phyloP scores from a whole-genome alignment of 768 basidiomycete species.

The Pleurotus salmoneostramineus region DNA sequence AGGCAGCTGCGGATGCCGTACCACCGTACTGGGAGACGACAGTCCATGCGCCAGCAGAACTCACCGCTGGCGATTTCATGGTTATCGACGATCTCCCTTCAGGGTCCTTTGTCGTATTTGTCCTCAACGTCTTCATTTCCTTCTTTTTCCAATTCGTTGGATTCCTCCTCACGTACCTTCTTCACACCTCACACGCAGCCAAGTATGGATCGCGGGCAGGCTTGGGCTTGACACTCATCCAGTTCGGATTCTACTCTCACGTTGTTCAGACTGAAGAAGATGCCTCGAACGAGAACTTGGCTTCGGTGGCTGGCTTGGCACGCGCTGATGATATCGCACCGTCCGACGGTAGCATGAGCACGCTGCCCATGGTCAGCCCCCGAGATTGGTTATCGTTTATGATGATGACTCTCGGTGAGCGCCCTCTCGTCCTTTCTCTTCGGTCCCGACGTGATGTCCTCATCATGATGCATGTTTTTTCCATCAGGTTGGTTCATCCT shows the following conservation, averaged over 20 bases:
- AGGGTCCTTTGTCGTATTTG: conserved; percentile 71
- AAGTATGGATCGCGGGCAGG: conserved; percentile 93
- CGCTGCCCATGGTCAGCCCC: conserved; percentile 39
- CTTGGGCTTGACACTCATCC: conserved; percentile 92
- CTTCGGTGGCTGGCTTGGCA: conserved; percentile 5
- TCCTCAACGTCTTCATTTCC: conserved; percentile 78
- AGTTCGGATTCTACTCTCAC: conserved; percentile 81
- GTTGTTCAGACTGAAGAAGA: conserved; percentile 23
- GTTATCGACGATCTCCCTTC: conserved; percentile 91
- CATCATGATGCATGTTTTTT: neutral
- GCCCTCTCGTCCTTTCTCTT: neutral
- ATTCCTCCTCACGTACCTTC: conserved; percentile 88
- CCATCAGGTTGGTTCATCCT: conserved; percentile 84
- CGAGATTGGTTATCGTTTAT: conserved; percentile 90
- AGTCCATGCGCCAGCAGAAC: conserved; percentile 69
- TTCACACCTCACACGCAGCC: conserved; percentile 88
- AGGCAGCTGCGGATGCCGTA: conserved; percentile 85
- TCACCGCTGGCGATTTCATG: conserved; percentile 50
- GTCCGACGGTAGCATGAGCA: conserved; percentile 20
- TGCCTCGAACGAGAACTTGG: conserved; percentile 9
- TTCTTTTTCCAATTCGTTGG: conserved; percentile 98
- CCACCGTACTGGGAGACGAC: conserved; percentile 98
- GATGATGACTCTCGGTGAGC: conserved; percentile 80
- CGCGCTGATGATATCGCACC: conserved; percentile 14
- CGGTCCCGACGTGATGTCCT: neutral